Evolutionary conservation across 768 basidiomycete species (phyloP).

Genomic region (Lactarius indigo): DNA sequence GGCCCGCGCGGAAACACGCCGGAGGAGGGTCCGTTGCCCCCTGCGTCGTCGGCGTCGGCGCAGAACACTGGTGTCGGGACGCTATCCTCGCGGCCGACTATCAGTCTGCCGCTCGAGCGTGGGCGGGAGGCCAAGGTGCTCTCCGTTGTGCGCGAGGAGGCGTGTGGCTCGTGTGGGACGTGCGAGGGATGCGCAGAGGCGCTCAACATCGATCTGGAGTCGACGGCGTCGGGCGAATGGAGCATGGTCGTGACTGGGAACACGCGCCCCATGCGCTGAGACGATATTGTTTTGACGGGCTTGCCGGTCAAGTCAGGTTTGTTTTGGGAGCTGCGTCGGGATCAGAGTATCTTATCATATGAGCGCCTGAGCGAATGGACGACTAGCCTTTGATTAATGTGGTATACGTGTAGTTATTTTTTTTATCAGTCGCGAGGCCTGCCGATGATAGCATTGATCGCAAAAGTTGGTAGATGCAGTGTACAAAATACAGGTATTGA

Average conservation of each 20-base stretch:
- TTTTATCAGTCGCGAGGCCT: not conserved
- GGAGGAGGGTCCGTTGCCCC: not conserved
- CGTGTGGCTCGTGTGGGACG: conserved; percentile 8
- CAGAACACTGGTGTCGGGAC: not conserved
- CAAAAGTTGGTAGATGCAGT: conserved; percentile 7
- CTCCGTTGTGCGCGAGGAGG: conserved; percentile 25
- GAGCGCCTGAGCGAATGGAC: not conserved
- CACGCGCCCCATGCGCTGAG: conserved; percentile 1
- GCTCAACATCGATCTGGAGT: conserved; percentile 19
- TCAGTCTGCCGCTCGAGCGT: conserved; percentile 12
- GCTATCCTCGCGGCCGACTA: not conserved
- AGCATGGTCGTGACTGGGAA: conserved; percentile 19
- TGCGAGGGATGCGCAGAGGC: conserved; percentile 15
- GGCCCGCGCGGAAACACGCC: conserved; percentile 1
- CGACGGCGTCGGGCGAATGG: conserved; percentile 25
- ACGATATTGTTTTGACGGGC: not conserved
- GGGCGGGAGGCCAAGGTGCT: conserved; percentile 21
- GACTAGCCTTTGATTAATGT: not conserved
- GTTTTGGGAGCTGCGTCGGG: not conserved
- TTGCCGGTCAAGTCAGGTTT: not conserved
- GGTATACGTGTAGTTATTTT: not conserved
- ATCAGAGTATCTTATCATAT: not conserved
- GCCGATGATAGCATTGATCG: not conserved
- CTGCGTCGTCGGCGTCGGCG: not conserved
- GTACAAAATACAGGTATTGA: conserved; percentile 21